Conservation (phyloP, 345 rosid genomes). For the Eutrema heterophyllum region DNA sequence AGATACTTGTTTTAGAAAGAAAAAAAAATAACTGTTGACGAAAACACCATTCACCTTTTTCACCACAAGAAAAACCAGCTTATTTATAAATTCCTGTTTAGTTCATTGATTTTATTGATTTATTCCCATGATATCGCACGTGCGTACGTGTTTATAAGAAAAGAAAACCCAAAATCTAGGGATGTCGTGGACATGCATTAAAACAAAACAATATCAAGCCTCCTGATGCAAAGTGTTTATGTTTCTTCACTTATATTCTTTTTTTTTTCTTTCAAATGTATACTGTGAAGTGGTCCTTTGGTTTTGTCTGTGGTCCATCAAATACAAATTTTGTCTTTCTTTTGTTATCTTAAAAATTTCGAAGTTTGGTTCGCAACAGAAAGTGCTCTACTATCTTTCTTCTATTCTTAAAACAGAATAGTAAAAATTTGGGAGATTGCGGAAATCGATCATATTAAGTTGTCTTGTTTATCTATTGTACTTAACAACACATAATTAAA, state of each 20-base stretch:
- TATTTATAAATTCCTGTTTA: background rate
- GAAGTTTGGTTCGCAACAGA: background rate
- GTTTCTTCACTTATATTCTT: background rate
- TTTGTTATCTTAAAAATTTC: background rate
- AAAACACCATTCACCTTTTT: background rate
- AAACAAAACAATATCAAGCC: conserved; percentile 12
- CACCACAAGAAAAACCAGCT: background rate
- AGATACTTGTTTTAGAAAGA: background rate
- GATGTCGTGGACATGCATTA: conserved; percentile 7
- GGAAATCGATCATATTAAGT: background rate
- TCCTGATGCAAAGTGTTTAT: conserved; percentile 7
- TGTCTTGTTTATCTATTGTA: background rate
- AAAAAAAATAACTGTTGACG: background rate
- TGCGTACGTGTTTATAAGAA: background rate
- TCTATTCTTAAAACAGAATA: background rate
- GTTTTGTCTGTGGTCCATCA: conserved; percentile 21
- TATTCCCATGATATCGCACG: background rate
- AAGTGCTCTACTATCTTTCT: background rate
- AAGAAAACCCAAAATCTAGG: background rate
- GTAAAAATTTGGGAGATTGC: background rate
- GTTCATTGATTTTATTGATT: background rate
- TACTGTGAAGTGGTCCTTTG: conserved; percentile 25
- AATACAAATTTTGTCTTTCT: conserved; percentile 23
- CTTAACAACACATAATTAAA: background rate
- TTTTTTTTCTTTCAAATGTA: background rate